Conservation (phyloP, 2,329 filamentous ascomycete species). For the Neonectria ditissima region DNA sequence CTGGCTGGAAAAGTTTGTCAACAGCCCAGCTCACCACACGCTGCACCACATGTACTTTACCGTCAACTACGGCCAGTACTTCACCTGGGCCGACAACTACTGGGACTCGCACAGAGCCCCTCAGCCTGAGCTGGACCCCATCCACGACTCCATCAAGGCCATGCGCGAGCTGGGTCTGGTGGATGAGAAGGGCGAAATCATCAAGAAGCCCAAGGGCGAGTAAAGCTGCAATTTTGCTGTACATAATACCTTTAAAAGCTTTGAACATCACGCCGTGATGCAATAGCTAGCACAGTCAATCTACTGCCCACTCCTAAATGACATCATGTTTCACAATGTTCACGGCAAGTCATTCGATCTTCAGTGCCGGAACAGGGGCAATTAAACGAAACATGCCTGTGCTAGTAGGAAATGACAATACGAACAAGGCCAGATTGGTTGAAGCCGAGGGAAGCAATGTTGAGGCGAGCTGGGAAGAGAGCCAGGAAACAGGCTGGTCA, state of each 20-base stretch:
- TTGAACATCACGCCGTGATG: neutral
- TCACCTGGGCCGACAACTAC: constrained; percentile 60
- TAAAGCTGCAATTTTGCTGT: constrained; percentile 18
- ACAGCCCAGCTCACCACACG: constrained; percentile 61
- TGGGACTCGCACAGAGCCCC: constrained; percentile 59
- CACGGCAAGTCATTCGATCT: too few species aligned
- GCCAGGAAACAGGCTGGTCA: too few species aligned
- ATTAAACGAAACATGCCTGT: too few species aligned
- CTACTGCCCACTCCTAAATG: too few species aligned
- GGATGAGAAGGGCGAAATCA: constrained; percentile 56
- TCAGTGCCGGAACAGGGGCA: too few species aligned
- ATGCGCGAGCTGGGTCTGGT: constrained; percentile 59
- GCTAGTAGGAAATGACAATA: too few species aligned
- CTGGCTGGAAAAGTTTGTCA: constrained; percentile 60
- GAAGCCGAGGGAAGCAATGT: too few species aligned
- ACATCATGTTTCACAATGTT: too few species aligned
- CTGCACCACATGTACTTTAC: constrained; percentile 64
- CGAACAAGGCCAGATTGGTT: too few species aligned
- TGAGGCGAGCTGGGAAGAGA: too few species aligned
- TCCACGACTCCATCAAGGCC: constrained; percentile 57
- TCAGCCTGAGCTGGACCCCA: constrained; percentile 56
- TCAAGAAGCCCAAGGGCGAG: constrained; percentile 48
- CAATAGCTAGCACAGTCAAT: neutral
- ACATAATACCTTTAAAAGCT: neutral
- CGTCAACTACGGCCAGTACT: constrained; percentile 63